Evolutionary conservation across 306 rosid genomes (phyloP).

Genomic region (Acacia crassicarpa): DNA sequence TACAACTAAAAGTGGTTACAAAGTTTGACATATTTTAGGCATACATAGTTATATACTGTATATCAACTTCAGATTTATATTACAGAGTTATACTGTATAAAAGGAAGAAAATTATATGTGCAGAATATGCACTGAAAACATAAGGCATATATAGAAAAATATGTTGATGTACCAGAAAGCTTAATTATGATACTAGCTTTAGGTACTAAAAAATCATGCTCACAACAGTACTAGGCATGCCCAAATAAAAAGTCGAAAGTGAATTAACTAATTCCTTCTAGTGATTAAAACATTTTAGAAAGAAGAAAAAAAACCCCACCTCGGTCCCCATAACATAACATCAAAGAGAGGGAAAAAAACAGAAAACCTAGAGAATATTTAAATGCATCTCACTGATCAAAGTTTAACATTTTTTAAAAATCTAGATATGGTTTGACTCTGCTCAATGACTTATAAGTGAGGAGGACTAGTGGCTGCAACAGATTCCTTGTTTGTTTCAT

Average conservation of each 20-base stretch:
- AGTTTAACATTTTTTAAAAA: neutral
- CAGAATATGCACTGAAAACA: neutral
- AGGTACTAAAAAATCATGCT: neutral
- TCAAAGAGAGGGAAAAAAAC: neutral
- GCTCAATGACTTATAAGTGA: conserved; percentile 28
- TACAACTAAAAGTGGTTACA: neutral
- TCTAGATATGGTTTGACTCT: conserved; percentile 33
- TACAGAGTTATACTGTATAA: too few species aligned
- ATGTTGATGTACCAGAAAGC: neutral
- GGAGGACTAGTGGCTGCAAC: too few species aligned
- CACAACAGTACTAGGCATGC: neutral
- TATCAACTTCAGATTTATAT: too few species aligned
- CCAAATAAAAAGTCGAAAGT: neutral
- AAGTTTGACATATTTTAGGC: too few species aligned
- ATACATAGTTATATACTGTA: too few species aligned
- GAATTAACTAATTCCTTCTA: conserved; percentile 3
- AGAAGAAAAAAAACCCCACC: conserved; percentile 4
- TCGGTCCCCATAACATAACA: neutral
- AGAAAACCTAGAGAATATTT: neutral
- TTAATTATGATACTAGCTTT: neutral
- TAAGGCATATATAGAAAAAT: neutral
- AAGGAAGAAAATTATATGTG: neutral
- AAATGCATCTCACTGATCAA: neutral
- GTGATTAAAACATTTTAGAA: neutral
- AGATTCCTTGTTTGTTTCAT: too few species aligned